Evolutionary conservation across 1,284 basidiomycete genomes (phyloP).

Genomic region (Irpex lacteus): DNA sequence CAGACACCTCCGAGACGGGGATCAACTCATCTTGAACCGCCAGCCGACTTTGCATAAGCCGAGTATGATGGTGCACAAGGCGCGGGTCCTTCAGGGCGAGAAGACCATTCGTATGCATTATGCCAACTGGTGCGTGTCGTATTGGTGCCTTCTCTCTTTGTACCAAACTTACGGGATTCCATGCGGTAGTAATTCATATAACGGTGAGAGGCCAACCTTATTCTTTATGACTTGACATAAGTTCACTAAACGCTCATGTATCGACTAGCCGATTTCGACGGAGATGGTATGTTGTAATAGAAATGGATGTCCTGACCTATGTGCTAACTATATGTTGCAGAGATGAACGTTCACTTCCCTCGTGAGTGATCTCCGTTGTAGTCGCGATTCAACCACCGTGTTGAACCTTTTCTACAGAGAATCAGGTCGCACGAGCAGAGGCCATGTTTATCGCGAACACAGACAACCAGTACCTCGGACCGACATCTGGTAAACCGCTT

Average conservation of each 20-base stretch:
- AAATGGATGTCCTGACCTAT: neutral
- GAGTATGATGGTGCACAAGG: slow-evolving; percentile 99
- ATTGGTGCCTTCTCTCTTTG: neutral
- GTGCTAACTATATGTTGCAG: slow-evolving; percentile 37
- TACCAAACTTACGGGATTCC: slow-evolving; percentile 12
- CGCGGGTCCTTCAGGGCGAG: slow-evolving; percentile 90
- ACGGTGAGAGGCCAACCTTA: slow-evolving; percentile 52
- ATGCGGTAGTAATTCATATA: slow-evolving; percentile 87
- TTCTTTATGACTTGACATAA: slow-evolving; percentile 1
- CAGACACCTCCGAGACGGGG: slow-evolving; percentile 92
- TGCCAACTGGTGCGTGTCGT: slow-evolving; percentile 82
- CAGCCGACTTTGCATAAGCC: slow-evolving; percentile 99
- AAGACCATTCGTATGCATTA: slow-evolving; percentile 99
- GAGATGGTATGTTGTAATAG: slow-evolving; percentile 68
- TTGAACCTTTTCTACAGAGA: slow-evolving; percentile 50
- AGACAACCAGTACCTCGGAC: slow-evolving; percentile 98
- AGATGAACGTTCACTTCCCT: slow-evolving; percentile 99
- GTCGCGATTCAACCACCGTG: neutral
- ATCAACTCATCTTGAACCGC: slow-evolving; percentile 95
- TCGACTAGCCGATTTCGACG: slow-evolving; percentile 91
- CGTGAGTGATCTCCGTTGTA: slow-evolving; percentile 53
- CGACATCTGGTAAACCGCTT: slow-evolving; percentile 96
- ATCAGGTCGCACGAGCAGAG: slow-evolving; percentile 91
- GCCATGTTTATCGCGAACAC: slow-evolving; percentile 96
- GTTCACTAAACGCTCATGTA: slow-evolving; percentile 14